Evolutionary conservation across 106 monocot species (phyloP).

Genomic region (Posidonia australis): DNA sequence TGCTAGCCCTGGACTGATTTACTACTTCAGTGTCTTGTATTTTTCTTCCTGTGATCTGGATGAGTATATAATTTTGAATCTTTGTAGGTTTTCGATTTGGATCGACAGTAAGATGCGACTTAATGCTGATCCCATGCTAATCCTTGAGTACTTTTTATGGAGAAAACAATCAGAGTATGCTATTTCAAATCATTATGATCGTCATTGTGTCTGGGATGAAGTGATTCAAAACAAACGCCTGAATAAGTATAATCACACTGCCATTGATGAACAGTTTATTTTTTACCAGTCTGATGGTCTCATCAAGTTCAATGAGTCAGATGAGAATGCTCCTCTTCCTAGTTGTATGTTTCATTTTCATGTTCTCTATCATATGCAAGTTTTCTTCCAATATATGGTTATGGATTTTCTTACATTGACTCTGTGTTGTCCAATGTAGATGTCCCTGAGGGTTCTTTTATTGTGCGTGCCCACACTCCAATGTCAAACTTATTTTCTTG

Average conservation of each 20-base stretch:
- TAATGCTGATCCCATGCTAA: constrained; percentile 58
- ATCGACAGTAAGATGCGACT: constrained; percentile 89
- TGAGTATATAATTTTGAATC: neutral
- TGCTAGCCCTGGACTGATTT: no score
- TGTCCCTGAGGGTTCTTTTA: constrained; percentile 96
- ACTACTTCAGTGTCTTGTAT: no score
- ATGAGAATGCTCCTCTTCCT: constrained; percentile 47
- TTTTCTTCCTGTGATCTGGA: no score
- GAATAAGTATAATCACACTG: constrained; percentile 87
- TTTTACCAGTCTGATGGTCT: constrained; percentile 87
- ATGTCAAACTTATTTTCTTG: constrained; percentile 99
- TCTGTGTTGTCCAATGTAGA: constrained; percentile 31
- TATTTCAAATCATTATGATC: constrained; percentile 86
- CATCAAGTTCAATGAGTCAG: constrained; percentile 59
- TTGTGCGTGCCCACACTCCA: constrained; percentile 85
- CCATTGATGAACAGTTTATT: constrained; percentile 83
- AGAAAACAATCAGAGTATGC: constrained; percentile 64
- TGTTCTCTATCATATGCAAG: neutral
- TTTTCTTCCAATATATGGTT: neutral
- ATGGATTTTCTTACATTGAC: no score
- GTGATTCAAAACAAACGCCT: constrained; percentile 82
- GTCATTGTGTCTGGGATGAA: constrained; percentile 91
- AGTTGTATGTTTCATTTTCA: constrained; percentile 47
- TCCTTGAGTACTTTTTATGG: constrained; percentile 86
- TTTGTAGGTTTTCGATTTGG: constrained; percentile 86